phyloP scores from a whole-genome alignment of 2,329 filamentous ascomycete species.

The Clonostachys solani region DNA sequence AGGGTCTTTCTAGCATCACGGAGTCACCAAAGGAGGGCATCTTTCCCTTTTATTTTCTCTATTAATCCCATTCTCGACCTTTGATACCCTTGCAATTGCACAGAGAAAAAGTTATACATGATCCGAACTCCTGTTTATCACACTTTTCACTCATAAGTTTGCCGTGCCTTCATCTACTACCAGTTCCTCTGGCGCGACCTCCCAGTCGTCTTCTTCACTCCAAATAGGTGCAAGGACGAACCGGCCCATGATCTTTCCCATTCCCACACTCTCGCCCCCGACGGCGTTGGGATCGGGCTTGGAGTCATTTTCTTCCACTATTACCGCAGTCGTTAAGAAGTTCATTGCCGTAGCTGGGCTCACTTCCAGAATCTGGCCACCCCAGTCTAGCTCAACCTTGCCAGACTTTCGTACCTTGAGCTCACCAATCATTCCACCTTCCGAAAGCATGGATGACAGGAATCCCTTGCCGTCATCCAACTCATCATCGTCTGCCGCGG shows the following conservation, averaged over 20 bases:
- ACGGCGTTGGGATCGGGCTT: slow-evolving; percentile 36
- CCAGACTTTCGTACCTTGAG: slow-evolving; percentile 58
- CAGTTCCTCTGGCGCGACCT: slow-evolving; percentile 30
- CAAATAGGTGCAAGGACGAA: slow-evolving; percentile 57
- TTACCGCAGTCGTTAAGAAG: slow-evolving; percentile 55
- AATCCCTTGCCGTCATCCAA: slow-evolving; percentile 22
- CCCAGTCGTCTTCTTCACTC: slow-evolving; percentile 54
- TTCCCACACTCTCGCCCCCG: slow-evolving; percentile 50
- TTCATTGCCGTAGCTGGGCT: slow-evolving; percentile 45
- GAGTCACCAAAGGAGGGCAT: too few relatives aligned
- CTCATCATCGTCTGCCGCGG: slow-evolving; percentile 24
- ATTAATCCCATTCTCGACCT: too few relatives aligned
- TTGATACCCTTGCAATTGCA: too few relatives aligned
- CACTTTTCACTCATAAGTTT: too few relatives aligned
- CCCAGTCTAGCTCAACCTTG: slow-evolving; percentile 59
- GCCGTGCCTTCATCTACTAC: background rate
- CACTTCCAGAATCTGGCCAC: slow-evolving; percentile 50
- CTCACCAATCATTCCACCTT: slow-evolving; percentile 56
- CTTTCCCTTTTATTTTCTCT: too few relatives aligned
- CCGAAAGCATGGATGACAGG: slow-evolving; percentile 32
- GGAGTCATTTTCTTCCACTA: slow-evolving; percentile 54
- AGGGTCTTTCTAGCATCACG: too few relatives aligned
- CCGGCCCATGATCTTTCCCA: slow-evolving; percentile 60
- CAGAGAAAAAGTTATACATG: too few relatives aligned
- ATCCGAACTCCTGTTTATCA: too few relatives aligned